Conservation (phyloP, 768 basidiomycete species). For the Clathrus columnatus region DNA sequence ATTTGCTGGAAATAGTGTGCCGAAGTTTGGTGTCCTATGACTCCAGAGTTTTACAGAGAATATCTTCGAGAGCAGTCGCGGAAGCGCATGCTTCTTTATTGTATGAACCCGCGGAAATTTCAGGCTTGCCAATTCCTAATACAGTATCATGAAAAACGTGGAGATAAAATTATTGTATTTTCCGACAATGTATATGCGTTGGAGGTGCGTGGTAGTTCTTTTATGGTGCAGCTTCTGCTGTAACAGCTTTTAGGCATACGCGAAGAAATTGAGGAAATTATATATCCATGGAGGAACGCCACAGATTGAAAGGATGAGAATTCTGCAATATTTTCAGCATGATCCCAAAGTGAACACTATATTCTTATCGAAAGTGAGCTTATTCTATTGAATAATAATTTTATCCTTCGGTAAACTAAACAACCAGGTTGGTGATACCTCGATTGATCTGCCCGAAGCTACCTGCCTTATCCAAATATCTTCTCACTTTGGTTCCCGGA, state of each 20-base stretch:
- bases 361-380: slow-evolving; percentile 85
- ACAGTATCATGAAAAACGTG: slow-evolving; percentile 94
- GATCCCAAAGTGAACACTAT: slow-evolving; percentile 95
- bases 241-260: slow-evolving; percentile 57
- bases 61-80: slow-evolving; percentile 89
- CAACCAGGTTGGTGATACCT: slow-evolving; percentile 93
- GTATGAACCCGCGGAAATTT: slow-evolving; percentile 99
- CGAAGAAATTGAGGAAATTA: slow-evolving; percentile 84
- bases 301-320: slow-evolving; percentile 91
- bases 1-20: slow-evolving; percentile 63
- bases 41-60: slow-evolving; percentile 97
- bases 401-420: slow-evolving; percentile 11
- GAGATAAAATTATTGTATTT: slow-evolving; percentile 99
- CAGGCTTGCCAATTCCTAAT: slow-evolving; percentile 99
- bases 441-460: slow-evolving; percentile 97
- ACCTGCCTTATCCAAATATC: slow-evolving; percentile 99
- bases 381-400: slow-evolving; percentile 10
- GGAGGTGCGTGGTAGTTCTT: slow-evolving; percentile 49
- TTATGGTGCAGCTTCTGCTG: not conserved
- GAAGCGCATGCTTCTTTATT: slow-evolving; percentile 92
- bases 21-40: slow-evolving; percentile 99
- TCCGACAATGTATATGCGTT: slow-evolving; percentile 97
- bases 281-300: slow-evolving; percentile 96
- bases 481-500: slow-evolving; percentile 95
- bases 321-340: slow-evolving; percentile 92